Conservation (phyloP, 2,329 filamentous ascomycete species). For the Lachnellula subtilissima region DNA sequence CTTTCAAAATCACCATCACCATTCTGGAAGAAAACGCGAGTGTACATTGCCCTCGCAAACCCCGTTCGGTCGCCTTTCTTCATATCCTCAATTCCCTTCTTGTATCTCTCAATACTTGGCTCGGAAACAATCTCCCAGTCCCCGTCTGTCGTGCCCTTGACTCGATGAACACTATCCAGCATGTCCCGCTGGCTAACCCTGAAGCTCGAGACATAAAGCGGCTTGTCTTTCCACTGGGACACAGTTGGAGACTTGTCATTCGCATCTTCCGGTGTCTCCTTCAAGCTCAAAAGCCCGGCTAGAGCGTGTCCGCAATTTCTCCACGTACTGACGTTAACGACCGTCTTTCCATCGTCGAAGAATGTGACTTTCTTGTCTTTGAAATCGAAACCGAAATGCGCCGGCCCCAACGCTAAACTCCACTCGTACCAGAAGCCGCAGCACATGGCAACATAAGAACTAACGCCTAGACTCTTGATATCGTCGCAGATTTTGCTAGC, state of each 20-base stretch:
- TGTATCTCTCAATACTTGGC: constrained; percentile 5
- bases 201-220: constrained; percentile 42
- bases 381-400: constrained; percentile 47
- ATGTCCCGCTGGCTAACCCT: constrained; percentile 47
- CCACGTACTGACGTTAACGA: constrained; percentile 43
- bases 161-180: constrained; percentile 28
- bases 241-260: constrained; percentile 30
- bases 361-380: constrained; percentile 38
- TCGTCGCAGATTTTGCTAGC: constrained; percentile 26
- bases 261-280: constrained; percentile 29
- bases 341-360: constrained; percentile 48
- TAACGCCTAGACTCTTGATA: constrained; percentile 35
- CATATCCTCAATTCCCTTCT: constrained; percentile 8
- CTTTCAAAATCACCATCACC: constrained; percentile 9
- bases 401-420: constrained; percentile 35
- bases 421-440: constrained; percentile 53
- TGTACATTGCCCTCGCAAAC: constrained; percentile 10
- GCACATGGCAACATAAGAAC: constrained; percentile 35
- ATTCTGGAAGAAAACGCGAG: constrained; percentile 15
- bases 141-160: constrained; percentile 4
- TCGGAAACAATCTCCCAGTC: constrained; percentile 15
- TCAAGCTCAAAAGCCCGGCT: constrained; percentile 42
- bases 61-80: constrained; percentile 12
- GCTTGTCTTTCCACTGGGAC: constrained; percentile 37
- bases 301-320: constrained; percentile 50